Evolutionary conservation across 129 eudicot genomes (phyloP), one percentile per base, ranked within the genome.

Genomic region (Apium graveolens): DNA sequence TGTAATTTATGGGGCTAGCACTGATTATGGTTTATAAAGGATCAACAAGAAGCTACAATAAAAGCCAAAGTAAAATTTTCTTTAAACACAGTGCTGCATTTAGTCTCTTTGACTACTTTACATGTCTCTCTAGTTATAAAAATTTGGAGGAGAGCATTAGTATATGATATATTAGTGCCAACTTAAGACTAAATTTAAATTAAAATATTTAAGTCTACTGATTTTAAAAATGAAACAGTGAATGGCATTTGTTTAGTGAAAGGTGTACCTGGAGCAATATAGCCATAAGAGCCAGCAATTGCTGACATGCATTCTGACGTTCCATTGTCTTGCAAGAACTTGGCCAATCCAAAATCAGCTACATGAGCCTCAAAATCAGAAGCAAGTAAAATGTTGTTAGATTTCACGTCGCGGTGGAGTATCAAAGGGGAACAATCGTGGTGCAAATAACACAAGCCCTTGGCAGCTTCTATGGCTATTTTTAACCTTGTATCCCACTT

Each of bases 271-370:
- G 97, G 97, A 81, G 97, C 97, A 68, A 91, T 91, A 78, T 91
- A 91, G 57, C 97, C 97, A 20, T 91, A 91, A 38, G 97, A 91
- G 62, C 97, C 97, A 11, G 97, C 97, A 73, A 91, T 89, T 7
- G 93, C 93, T 8, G 96, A 91, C 96, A 91, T 91, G 79, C 96
- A 91, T 75, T 91, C 96, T 14, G 96, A 91, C 37, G 89, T 83
- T 51, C 96, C 96, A 74, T 83, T 87, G 24, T 83, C 89, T 49
- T 84, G 89, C 80, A 91, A 82, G 85, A 89, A 89, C 88, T 91
- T 91, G 10, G 97, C 97, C 16, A 91, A 84, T 46, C 93, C 97
- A 49, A 91, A 91, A 86, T 91, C 93, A 2, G 97, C 97, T 2
- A 91, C 93, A 78, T 91, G 93, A 38, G 97, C 93, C 77, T 91